phyloP scores from a whole-genome alignment of 2,329 filamentous ascomycete genomes.

The Arthrocladium fulminans region DNA sequence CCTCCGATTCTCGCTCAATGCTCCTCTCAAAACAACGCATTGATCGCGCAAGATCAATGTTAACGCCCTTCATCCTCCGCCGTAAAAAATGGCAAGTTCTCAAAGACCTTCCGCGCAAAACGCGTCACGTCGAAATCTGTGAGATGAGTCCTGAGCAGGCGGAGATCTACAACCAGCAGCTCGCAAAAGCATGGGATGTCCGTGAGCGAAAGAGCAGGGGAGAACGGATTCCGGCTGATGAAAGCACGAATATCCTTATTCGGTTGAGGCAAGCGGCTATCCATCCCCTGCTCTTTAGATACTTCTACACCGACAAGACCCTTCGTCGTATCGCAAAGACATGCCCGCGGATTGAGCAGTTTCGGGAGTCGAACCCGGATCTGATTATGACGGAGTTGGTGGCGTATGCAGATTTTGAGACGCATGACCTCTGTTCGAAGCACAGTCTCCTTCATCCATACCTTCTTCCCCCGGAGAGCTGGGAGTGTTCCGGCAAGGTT shows the following conservation, averaged over 20 bases:
- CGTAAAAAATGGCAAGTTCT: slow-evolving; percentile 89
- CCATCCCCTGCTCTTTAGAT: slow-evolving; percentile 79
- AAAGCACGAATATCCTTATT: slow-evolving; percentile 66
- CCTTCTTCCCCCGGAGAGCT: slow-evolving; percentile 51
- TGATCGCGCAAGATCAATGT: slow-evolving; percentile 75
- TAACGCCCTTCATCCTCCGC: slow-evolving; percentile 89
- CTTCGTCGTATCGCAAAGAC: slow-evolving; percentile 70
- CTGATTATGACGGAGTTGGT: slow-evolving; percentile 47
- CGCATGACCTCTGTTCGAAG: slow-evolving; percentile 49
- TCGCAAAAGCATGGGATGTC: slow-evolving; percentile 53
- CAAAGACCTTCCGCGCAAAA: slow-evolving; percentile 70
- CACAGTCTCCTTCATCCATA: slow-evolving; percentile 47
- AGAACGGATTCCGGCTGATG: slow-evolving; percentile 46
- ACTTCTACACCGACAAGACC: slow-evolving; percentile 65
- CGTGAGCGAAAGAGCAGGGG: slow-evolving; percentile 49
- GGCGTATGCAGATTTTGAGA: slow-evolving; percentile 52
- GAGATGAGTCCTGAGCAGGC: slow-evolving; percentile 65
- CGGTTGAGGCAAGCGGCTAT: slow-evolving; percentile 86
- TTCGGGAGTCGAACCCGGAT: slow-evolving; percentile 41
- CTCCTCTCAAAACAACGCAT: slow-evolving; percentile 83
- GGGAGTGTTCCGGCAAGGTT: slow-evolving; percentile 78
- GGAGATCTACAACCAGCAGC: slow-evolving; percentile 62
- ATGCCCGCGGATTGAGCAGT: slow-evolving; percentile 60
- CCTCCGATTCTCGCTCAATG: slow-evolving; percentile 51
- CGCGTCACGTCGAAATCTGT: slow-evolving; percentile 68